Percentiles rank a stretch among this genome's conserved stretches.
phyloP scores from a whole-genome alignment of 805 yeast species.

The Priceomyces castillae region DNA sequence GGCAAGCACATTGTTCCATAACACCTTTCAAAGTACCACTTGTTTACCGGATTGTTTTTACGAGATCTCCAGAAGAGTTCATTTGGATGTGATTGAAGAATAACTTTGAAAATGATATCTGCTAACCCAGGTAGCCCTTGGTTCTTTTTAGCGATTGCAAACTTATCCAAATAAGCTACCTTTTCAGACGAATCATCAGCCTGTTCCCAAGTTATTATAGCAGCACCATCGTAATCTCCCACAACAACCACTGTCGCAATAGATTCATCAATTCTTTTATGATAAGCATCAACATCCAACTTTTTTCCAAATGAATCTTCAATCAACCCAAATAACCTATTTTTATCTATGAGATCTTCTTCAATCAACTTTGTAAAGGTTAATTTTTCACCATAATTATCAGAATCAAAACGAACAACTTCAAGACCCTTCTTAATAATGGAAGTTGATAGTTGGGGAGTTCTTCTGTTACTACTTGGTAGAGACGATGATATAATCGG shows the following conservation, averaged over 20 bases:
- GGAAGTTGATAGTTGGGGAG: slow-evolving; percentile 69
- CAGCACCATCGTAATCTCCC: slow-evolving; percentile 95
- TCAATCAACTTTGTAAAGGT: slow-evolving; percentile 38
- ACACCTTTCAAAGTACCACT: slow-evolving; percentile 95
- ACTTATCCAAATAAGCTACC: slow-evolving; percentile 86
- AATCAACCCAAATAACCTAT: slow-evolving; percentile 57
- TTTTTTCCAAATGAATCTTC: slow-evolving; percentile 75
- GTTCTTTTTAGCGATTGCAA: slow-evolving; percentile 78
- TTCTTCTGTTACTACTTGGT: slow-evolving; percentile 58
- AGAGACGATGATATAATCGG: slow-evolving; percentile 88
- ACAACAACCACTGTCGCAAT: slow-evolving; percentile 80
- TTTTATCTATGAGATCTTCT: slow-evolving; percentile 48
- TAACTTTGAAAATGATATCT: slow-evolving; percentile 83
- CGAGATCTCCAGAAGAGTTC: slow-evolving; percentile 92
- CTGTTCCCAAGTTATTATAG: slow-evolving; percentile 82
- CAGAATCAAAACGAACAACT: slow-evolving; percentile 41
- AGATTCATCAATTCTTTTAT: slow-evolving; percentile 58
- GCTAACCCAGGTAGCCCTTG: slow-evolving; percentile 95
- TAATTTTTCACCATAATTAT: slow-evolving; percentile 31
- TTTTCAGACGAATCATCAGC: slow-evolving; percentile 13
- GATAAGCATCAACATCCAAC: slow-evolving; percentile 65
- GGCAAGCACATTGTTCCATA: slow-evolving; percentile 53
- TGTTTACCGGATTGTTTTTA: slow-evolving; percentile 83
- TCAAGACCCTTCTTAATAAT: slow-evolving; percentile 74
- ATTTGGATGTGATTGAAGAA: slow-evolving; percentile 62